Evolutionary conservation across 176 grass and related monocot species (phyloP).

Genomic region (Eragrostis nindensis): DNA sequence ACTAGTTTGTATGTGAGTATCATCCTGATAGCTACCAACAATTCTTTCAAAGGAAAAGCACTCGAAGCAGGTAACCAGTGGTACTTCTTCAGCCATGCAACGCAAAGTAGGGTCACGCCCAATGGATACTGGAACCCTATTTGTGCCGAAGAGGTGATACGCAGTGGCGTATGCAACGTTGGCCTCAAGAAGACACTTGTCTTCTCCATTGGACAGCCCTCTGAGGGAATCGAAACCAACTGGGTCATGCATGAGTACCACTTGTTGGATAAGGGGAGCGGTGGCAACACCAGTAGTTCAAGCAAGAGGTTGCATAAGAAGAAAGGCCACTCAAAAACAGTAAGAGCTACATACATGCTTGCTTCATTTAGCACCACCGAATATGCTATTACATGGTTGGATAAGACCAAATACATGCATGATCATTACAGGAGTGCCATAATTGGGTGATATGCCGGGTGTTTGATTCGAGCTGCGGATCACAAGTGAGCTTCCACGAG

Average conservation of each 20-base stretch:
- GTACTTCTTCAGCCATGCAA: slow-evolving; percentile 83
- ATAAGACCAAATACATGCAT: slow-evolving; percentile 18
- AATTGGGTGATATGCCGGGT: slow-evolving; percentile 89
- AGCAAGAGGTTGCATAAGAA: slow-evolving; percentile 51
- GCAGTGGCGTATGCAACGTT: slow-evolving; percentile 34
- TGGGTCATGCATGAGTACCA: slow-evolving; percentile 98
- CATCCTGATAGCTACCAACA: slow-evolving; percentile 8
- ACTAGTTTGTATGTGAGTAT: background rate
- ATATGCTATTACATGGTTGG: slow-evolving; percentile 7
- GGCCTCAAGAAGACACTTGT: slow-evolving; percentile 76
- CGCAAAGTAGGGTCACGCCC: slow-evolving; percentile 49
- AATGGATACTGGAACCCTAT: slow-evolving; percentile 74
- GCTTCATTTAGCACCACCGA: slow-evolving; percentile 17
- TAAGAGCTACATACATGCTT: slow-evolving; percentile 38
- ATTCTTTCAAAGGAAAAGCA: slow-evolving; percentile 79
- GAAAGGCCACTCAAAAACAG: slow-evolving; percentile 46
- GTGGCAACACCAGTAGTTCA: slow-evolving; percentile 40
- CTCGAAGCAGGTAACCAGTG: slow-evolving; percentile 67
- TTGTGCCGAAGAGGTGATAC: slow-evolving; percentile 52
- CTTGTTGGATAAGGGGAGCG: slow-evolving; percentile 48
- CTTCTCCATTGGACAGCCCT: slow-evolving; percentile 60
- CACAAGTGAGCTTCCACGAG: slow-evolving; percentile 58
- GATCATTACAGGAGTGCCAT: slow-evolving; percentile 66
- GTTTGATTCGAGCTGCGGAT: slow-evolving; percentile 56
- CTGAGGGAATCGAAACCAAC: slow-evolving; percentile 63